Evolutionary conservation across 345 rosid genomes (phyloP), one percentile per base, ranked within the genome.

Genomic region (Salix exigua): DNA sequence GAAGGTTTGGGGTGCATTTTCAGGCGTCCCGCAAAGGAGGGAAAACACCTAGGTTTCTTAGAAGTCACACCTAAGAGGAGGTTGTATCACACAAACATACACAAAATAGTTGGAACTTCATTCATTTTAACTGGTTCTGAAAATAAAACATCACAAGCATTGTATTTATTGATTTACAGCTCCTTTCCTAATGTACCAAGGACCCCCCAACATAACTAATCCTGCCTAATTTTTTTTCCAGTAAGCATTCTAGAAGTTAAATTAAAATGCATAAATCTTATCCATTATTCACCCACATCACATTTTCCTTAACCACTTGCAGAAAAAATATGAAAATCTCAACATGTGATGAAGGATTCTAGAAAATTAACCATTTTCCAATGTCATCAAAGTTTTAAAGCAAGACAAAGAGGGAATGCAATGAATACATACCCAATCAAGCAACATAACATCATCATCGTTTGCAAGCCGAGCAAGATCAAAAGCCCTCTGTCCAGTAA

Each of bases 391-490:
- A 35, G n/a, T 66, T 30, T 35, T 25, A 38, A 68, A 3, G 17
- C 25, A n/a, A 37, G 51, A 40, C 73, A 1, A 38, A 2, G 21
- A 63, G 28, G 26, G 66, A 62, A 42, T 61, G 76, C 6, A 70
- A 67, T 23, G 33, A 58, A 68, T 70, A 70, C 86, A 55, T 92
- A 94, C 97, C 97, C 97, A 94, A 83, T 92, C 97, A 70, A 95
- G 97, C 62, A 95, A 87, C 99, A 95, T 92, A 46, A 90, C 92
- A 85, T 92, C 97, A 50, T 91, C 97, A 80, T 95, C 97, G 61
- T 91, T 90, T 74, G 99, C 99, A 75, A 91, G 93, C 78, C 99
- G 91, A 85, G 97, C 97, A 81, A 95, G 95, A 86, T 95, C 97
- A 11, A 91, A 91, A 70, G 98, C 98, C 81, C 92, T 88, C 78